These are phyloP conservation scores for Zea mays DNA, from an alignment of 176 grass and related monocot genomes.

Conservation along the genomic window DNA sequence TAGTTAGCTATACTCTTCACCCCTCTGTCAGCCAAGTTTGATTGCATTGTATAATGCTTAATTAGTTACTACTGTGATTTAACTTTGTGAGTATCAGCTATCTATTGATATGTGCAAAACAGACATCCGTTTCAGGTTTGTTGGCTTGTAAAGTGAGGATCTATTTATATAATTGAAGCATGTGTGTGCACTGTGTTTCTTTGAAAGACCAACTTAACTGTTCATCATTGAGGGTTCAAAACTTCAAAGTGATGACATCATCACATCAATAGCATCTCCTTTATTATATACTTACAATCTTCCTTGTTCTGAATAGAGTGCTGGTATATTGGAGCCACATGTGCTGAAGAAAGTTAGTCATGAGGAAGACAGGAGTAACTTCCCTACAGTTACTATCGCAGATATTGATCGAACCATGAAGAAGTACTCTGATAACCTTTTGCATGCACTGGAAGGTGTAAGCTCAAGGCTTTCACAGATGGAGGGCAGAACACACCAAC, in stretches of 20 bases:
- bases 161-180: neutral
- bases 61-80: neutral
- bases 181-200: neutral
- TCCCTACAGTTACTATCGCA: conserved; percentile 43
- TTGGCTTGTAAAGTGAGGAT: neutral
- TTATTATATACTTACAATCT: conserved; percentile 1
- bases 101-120: neutral
- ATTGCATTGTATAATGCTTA: neutral
- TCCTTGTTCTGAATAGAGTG: conserved; percentile 46
- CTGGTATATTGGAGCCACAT: conserved; percentile 59
- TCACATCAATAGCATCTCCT: neutral
- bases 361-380: conserved; percentile 56
- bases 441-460: conserved; percentile 74
- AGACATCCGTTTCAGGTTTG: neutral
- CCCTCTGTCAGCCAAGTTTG: neutral
- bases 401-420: conserved; percentile 88
- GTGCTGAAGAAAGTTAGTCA: conserved; percentile 58
- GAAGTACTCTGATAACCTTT: conserved; percentile 77
- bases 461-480: conserved; percentile 74
- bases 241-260: neutral
- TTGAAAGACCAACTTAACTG: neutral
- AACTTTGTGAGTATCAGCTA: neutral
- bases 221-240: conserved; percentile 2
- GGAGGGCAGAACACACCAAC: conserved; percentile 65
- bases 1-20: neutral